Conservation (phyloP, 768 basidiomycete genomes). For the Tricholoma sp. region DNA sequence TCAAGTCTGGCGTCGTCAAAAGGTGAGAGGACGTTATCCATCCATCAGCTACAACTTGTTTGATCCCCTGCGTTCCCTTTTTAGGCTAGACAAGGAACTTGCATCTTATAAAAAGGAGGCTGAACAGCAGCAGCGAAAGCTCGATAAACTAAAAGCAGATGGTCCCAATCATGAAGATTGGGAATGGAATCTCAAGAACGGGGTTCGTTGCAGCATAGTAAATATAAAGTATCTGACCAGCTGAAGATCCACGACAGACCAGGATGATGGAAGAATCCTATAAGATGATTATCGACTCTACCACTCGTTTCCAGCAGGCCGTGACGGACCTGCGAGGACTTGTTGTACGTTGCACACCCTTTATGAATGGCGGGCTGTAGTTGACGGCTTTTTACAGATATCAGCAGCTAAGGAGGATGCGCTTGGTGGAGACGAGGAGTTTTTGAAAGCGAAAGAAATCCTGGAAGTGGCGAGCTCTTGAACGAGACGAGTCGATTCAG, state of each 20-base stretch:
- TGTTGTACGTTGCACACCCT: conserved; percentile 47
- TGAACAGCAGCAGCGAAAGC: conserved; percentile 48
- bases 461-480: conserved; percentile 49
- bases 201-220: conserved; percentile 37
- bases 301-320: conserved; percentile 55
- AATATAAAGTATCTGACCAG: neutral
- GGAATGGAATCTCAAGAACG: conserved; percentile 75
- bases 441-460: conserved; percentile 54
- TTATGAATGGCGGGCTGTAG: neutral
- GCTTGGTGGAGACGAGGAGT: conserved; percentile 36
- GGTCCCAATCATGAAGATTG: conserved; percentile 37
- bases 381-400: conserved; percentile 25
- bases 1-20: conserved; percentile 63
- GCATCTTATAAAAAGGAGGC: conserved; percentile 62
- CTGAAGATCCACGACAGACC: conserved; percentile 35
- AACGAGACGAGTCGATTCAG: conserved; percentile 7
- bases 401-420: conserved; percentile 38
- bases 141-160: conserved; percentile 58
- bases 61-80: conserved; percentile 3
- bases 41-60: conserved; percentile 7
- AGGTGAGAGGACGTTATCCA: conserved; percentile 41
- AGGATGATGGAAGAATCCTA: conserved; percentile 71
- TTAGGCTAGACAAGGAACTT: conserved; percentile 67
- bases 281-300: conserved; percentile 75
- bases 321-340: conserved; percentile 59